phyloP scores from a whole-genome alignment of 805 yeast genomes.

The Sugiyamaella chiloensis region DNA sequence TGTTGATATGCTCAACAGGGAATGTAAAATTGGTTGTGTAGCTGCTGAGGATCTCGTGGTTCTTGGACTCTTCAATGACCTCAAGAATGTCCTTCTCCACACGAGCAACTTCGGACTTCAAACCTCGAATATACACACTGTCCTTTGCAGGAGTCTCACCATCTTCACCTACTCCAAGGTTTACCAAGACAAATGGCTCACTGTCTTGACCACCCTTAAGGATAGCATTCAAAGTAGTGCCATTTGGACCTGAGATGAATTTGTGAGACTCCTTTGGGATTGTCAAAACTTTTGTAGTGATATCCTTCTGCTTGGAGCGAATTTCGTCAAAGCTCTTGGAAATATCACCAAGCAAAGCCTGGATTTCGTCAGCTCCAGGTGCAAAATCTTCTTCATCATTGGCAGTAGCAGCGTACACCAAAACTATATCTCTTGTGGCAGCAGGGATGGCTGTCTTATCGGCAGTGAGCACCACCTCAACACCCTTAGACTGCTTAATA shows the following conservation, averaged over 20 bases:
- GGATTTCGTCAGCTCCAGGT: conserved; percentile 61
- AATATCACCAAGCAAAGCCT: conserved; percentile 52
- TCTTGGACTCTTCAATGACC: conserved; percentile 54
- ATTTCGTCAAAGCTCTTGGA: conserved; percentile 53
- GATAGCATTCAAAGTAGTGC: conserved; percentile 51
- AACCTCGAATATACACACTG: conserved; percentile 67
- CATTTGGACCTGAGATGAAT: conserved; percentile 57
- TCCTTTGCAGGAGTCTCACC: conserved; percentile 32
- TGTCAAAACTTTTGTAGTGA: conserved; percentile 49
- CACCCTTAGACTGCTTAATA: conserved; percentile 39
- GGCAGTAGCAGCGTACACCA: conserved; percentile 49
- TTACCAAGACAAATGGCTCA: conserved; percentile 37
- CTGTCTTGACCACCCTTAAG: conserved; percentile 37
- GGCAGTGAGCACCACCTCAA: conserved; percentile 48
- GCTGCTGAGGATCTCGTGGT: conserved; percentile 45
- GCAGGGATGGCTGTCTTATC: conserved; percentile 8
- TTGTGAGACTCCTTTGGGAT: conserved; percentile 57
- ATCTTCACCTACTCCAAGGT: conserved; percentile 35
- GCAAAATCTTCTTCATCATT: conserved; percentile 60
- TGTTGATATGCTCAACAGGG: conserved; percentile 65
- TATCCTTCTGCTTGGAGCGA: conserved; percentile 54
- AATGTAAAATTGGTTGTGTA: conserved; percentile 50
- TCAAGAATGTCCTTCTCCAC: conserved; percentile 52
- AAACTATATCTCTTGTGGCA: conserved; percentile 40
- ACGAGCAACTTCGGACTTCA: conserved; percentile 55